These are phyloP conservation scores for Saxispiralis lemnorum DNA, from an alignment of 495 filamentous ascomycete species.

Conservation along the genomic window DNA sequence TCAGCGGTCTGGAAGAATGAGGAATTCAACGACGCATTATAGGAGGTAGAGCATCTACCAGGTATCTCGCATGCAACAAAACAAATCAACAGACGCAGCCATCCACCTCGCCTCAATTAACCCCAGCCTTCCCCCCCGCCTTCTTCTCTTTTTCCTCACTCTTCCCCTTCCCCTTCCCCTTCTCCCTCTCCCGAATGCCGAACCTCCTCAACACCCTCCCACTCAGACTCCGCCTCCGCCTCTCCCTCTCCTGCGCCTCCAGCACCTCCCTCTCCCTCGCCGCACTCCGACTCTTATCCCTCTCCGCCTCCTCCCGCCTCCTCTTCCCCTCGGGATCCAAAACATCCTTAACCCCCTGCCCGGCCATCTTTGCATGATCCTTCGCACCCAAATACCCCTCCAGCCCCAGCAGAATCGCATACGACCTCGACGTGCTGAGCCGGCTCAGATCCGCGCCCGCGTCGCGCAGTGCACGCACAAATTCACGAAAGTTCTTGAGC, in stretches of 20 bases:
- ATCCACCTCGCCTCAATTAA: background rate
- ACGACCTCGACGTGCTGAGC: conserved; percentile 61
- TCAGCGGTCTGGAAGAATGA: no score
- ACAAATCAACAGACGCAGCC: no score
- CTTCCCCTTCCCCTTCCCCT: background rate
- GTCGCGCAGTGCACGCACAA: conserved; percentile 52
- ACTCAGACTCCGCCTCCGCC: conserved; percentile 21
- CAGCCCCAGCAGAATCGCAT: conserved; percentile 64
- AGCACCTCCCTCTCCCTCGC: conserved; percentile 29
- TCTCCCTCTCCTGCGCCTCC: conserved; percentile 21
- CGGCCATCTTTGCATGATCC: conserved; percentile 34
- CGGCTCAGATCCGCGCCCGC: conserved; percentile 62
- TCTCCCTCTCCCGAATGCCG: conserved; percentile 1
- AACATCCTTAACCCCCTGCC: conserved; percentile 21
- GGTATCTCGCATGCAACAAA: no score
- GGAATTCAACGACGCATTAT: no score
- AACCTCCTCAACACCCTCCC: conserved; percentile 20
- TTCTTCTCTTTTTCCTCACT: background rate
- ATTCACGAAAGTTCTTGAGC: conserved; percentile 57
- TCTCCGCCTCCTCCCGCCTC: conserved; percentile 26
- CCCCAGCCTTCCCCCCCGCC: no score
- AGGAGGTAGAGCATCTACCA: no score
- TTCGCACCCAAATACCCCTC: conserved; percentile 54
- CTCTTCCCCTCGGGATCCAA: conserved; percentile 29
- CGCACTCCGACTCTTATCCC: conserved; percentile 35